These are phyloP conservation scores for Globisporangium megalacanthum DNA, from an alignment of 352 stramenopile species.

Conservation along the genomic window DNA sequence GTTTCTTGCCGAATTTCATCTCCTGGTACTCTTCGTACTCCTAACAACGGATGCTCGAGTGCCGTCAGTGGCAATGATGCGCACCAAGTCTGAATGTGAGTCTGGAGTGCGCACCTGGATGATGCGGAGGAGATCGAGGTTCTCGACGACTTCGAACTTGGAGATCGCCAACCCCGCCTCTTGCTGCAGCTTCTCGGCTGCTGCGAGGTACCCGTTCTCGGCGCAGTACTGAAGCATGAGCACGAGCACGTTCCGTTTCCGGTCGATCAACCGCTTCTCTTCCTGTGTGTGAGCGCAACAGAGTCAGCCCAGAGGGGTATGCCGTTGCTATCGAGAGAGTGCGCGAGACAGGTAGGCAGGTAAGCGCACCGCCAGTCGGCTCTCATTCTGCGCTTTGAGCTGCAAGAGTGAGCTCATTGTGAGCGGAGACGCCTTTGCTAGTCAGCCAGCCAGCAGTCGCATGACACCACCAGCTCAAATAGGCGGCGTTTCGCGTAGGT, in stretches of 20 bases:
- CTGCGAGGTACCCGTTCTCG: conserved; percentile 82
- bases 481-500: no score
- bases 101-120: conserved; percentile 31
- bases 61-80: neutral
- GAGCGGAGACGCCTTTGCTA: neutral
- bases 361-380: conserved; percentile 46
- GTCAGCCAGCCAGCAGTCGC: neutral
- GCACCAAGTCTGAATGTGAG: no score
- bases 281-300: conserved; percentile 27
- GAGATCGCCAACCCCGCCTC: conserved; percentile 77
- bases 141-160: conserved; percentile 91
- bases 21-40: conserved; percentile 92
- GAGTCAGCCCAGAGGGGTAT: neutral
- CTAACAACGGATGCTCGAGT: conserved; percentile 19
- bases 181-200: conserved; percentile 82
- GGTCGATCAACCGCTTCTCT: conserved; percentile 84
- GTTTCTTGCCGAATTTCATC: conserved; percentile 89
- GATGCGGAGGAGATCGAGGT: conserved; percentile 86
- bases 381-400: conserved; percentile 81
- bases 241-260: conserved; percentile 81
- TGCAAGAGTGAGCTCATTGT: conserved; percentile 81
- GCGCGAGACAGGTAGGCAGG: neutral
- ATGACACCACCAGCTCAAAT: neutral
- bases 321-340: neutral
- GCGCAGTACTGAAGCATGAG: conserved; percentile 82